Base-by-base conservation (phyloP, 257 asterid species). In the Striga asiatica region DNA sequence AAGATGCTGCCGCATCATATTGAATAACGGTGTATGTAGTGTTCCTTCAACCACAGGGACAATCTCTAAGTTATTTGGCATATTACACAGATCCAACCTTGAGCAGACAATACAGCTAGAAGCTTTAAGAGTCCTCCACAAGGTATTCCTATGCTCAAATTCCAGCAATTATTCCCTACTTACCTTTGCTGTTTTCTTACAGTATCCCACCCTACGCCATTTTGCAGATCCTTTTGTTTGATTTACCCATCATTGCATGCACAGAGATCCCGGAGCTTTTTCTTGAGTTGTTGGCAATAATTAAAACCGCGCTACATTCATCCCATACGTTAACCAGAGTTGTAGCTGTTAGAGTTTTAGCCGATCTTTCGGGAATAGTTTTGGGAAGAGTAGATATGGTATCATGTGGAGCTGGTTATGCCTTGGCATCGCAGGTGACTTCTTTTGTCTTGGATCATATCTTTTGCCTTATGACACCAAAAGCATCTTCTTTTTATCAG, bases 111-210 rank as follows among this genome's bases (percentile, higher is more conserved):
- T 84, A 74, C 87, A 70, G 68, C 61, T 57, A 47, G 76, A 80
- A 66, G 85, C 85, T 69, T 72, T 87, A 39, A 70, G 66, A 79
- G 46, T 75, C 59, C 73, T 82, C 66, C 76, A 76, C 72, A 78
- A 82, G 94, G 96, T 87, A 29, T 34, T 54, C 54, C 13, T 46
- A 19, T 72, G 52, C 57, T 50, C 47, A 47, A 54, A 55, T 29
- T 7, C 2, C 35, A 1, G n/a, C n/a, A n/a, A n/a, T n/a, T n/a
- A n/a, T 71, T 69, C 42, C 60, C 66, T 51, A 63, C 62, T 50
- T 65, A 39, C 50, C 45, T 46, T 21, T 8, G 41, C 47, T 35
- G 19, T 54, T 42, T 50, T 55, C 34, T 14, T 24, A 10, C 47
- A n/a, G 41, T 49, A 49, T 48, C 66, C 69, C 50, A 70, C 64